These are phyloP conservation scores for Primulina huaijiensis DNA, from an alignment of 257 asterid species.

Conservation along the genomic window DNA sequence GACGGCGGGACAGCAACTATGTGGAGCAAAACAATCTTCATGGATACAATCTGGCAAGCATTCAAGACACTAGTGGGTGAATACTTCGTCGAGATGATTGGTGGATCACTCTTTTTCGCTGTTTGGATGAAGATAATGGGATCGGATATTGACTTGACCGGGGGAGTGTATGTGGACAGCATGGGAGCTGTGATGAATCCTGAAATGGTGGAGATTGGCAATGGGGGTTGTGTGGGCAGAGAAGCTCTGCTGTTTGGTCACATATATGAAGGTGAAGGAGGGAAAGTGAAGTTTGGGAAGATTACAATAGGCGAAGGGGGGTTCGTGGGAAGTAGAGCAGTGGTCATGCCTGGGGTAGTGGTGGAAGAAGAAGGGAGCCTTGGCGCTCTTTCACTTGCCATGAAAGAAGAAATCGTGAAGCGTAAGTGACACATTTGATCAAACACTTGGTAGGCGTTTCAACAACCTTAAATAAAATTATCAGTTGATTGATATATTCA, in stretches of 20 bases:
- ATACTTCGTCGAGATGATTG: conserved; percentile 61
- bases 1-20: conserved; percentile 57
- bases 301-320: conserved; percentile 67
- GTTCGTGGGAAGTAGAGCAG: conserved; percentile 70
- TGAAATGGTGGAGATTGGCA: conserved; percentile 76
- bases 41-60: conserved; percentile 88
- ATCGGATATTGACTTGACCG: conserved; percentile 45
- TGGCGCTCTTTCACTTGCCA: conserved; percentile 72
- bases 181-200: conserved; percentile 80
- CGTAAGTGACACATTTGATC: conserved; percentile 26
- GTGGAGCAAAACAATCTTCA: conserved; percentile 57
- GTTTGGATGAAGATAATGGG: conserved; percentile 86
- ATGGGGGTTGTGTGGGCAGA: conserved; percentile 64
- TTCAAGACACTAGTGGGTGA: conserved; percentile 65
- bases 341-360: conserved; percentile 88
- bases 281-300: conserved; percentile 76
- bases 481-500: too few relatives aligned
- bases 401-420: conserved; percentile 72
- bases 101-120: conserved; percentile 58
- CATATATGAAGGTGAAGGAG: conserved; percentile 75
- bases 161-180: conserved; percentile 76
- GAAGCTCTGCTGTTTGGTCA: conserved; percentile 82
- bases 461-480: too few relatives aligned
- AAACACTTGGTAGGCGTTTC: background rate
- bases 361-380: conserved; percentile 60